Evolutionary conservation across 2,329 filamentous ascomycete genomes (phyloP).

Genomic region (Pseudogymnoascus sp.): DNA sequence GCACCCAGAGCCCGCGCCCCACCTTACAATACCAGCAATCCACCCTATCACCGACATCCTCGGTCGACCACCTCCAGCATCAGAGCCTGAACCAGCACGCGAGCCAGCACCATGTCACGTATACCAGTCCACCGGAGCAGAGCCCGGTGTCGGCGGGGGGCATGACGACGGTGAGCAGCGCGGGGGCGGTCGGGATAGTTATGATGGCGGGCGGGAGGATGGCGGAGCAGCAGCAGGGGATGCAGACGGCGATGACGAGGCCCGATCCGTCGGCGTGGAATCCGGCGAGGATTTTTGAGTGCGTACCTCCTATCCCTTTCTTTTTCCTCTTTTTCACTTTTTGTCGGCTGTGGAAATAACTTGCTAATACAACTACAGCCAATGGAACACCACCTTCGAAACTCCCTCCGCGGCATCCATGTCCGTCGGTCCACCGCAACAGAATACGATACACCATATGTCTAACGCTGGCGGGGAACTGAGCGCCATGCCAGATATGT

Average conservation of each 20-base stretch:
- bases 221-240: conserved; percentile 48
- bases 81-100: conserved; percentile 44
- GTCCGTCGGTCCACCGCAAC: neutral
- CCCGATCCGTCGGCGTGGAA: conserved; percentile 70
- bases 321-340: neutral
- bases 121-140: conserved; percentile 44
- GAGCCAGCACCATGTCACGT: conserved; percentile 56
- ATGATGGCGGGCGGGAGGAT: conserved; percentile 69
- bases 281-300: conserved; percentile 84
- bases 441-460: neutral
- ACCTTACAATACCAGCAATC: conserved; percentile 24
- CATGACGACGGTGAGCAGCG: conserved; percentile 65
- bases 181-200: conserved; percentile 63
- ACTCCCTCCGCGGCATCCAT: conserved; percentile 33
- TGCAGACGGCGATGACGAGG: conserved; percentile 51
- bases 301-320: conserved; percentile 36
- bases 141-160: conserved; percentile 64
- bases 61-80: conserved; percentile 30
- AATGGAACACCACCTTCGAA: conserved; percentile 94
- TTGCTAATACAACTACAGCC: conserved; percentile 47
- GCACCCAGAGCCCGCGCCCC: conserved; percentile 22
- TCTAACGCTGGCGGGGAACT: conserved; percentile 37
- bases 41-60: conserved; percentile 17
- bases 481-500: conserved; percentile 38
- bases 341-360: conserved; percentile 14